These are phyloP conservation scores for Podaxis sp. DNA, from an alignment of 768 basidiomycete genomes.

Conservation along the genomic window DNA sequence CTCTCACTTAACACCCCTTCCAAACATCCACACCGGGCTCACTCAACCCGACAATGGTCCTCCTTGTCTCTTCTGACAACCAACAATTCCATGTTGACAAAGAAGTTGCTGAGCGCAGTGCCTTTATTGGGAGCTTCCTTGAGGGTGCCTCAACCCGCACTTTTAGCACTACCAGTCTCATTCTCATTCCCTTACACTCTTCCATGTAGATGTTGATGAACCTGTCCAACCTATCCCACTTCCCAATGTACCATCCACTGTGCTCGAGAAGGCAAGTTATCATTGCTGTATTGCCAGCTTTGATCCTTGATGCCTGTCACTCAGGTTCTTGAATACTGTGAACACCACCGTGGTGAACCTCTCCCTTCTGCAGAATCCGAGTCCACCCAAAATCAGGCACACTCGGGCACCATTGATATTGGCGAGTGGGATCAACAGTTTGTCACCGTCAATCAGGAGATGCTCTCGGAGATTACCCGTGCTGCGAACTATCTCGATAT, in stretches of 20 bases:
- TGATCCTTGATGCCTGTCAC: slow-evolving; percentile 15
- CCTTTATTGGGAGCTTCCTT: slow-evolving; percentile 99
- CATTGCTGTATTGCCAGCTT: slow-evolving; percentile 7
- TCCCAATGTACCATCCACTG: slow-evolving; percentile 90
- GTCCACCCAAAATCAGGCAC: slow-evolving; percentile 85
- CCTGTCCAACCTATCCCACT: slow-evolving; percentile 92
- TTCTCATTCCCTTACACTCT: slow-evolving; percentile 17
- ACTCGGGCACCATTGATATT: slow-evolving; percentile 98
- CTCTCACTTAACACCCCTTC: slow-evolving; percentile 15
- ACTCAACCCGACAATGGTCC: slow-evolving; percentile 55
- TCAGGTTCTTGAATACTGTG: slow-evolving; percentile 98
- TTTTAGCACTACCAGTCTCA: slow-evolving; percentile 14
- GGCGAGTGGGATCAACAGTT: slow-evolving; percentile 99
- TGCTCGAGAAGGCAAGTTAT: slow-evolving; percentile 84
- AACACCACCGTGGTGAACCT: slow-evolving; percentile 97
- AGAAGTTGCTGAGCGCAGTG: slow-evolving; percentile 92
- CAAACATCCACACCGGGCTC: not conserved
- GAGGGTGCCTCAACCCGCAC: slow-evolving; percentile 63
- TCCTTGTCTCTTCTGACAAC: slow-evolving; percentile 92
- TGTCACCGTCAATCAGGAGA: slow-evolving; percentile 98
- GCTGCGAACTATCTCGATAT: slow-evolving; percentile 99
- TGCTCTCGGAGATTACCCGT: slow-evolving; percentile 99
- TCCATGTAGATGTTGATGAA: slow-evolving; percentile 83
- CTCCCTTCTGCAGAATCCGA: slow-evolving; percentile 83
- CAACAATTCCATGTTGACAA: slow-evolving; percentile 93